Base-by-base conservation (phyloP, 2,329 filamentous ascomycete genomes). In the Diplocarpon rosae region DNA sequence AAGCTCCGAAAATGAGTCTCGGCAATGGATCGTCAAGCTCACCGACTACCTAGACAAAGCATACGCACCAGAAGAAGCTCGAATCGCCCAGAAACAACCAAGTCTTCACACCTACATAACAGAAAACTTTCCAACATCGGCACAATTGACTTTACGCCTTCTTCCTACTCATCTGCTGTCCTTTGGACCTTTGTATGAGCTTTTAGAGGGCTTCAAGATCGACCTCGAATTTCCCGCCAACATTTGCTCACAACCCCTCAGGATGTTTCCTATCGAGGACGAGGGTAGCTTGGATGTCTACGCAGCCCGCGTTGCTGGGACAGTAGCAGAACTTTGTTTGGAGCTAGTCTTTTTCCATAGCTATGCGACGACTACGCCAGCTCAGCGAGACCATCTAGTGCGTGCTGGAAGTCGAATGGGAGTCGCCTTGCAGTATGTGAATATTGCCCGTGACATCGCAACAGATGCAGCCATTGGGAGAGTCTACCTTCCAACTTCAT, bases 381-480 rank as follows among this genome's bases (percentile, higher is more conserved):
- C 60, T 35, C 62, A 67, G 24, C 51, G 61, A 34, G 58, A 65
- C 12, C 56, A 64, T 2, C 66, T 84, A 5, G 65, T 80, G 12
- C 56, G 65, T 13, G 73, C 78, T 0, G 80, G 80, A 1, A 68
- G 69, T 15, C 67, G 70, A 24, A 86, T 86, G 82, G 83, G 83
- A 0, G 71, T 82, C 29, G 82, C 83, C 1, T 65, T 87, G n/a
- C 83, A 88, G 56, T 85, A 82, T 54, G 75, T 85, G 55, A 88
- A 87, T 56, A 85, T 88, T 49, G 78, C 81, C 2, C 76, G 83
- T 16, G 83, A 88, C 55, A 78, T 87, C n/a, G 62, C 66, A 3
- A 75, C 77, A 2, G 83, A 87, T 54, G 79, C 83, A 0, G 63
- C 65, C 12, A 75, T 83, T 30, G 69, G 70, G 1, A 72, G 83